Evolutionary conservation across 495 filamentous ascomycete genomes (phyloP), one percentile per base, ranked within the genome.

Genomic region (Aeminium ludgeri): DNA sequence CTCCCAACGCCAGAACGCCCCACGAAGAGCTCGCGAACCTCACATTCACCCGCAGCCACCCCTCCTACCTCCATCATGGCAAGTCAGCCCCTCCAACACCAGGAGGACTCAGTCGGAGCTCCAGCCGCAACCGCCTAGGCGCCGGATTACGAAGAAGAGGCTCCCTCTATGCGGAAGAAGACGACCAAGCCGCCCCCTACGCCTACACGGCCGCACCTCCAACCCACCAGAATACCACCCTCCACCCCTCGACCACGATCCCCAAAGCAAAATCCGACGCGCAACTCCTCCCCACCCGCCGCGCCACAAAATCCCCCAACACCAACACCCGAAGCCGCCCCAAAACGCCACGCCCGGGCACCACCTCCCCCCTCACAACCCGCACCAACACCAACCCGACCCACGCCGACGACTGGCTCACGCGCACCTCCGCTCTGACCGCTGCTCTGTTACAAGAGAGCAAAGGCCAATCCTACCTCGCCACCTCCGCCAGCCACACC

Each of bases 401-500:
- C 8, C 28, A 38, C 1, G 15, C 19, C 0, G 57, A 57, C 34
- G 55, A 58, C 36, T 63, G 60, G 60, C 40, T 63, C 16, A 48
- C 54, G 15, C 53, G 59, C 17, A 57, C 59, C 0, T 51, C 59
- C 12, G 51, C 58, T 10, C 51, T 50, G 1, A 59, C 59, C 16
- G 53, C 56, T 12, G 44, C 45, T 20, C 44, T 55, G 30, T 47
- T 55, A 30, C 45, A 58, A 31, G 59, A 61, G 40, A 45, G 46
- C 15, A 63, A 63, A 38, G 60, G 60, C 10, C 59, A 61, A 49
- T 48, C 52, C 12, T 63, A 59, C 59, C 49, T 60, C 0, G 52
- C 58, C n/a, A 41, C 52, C 37, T 43, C 57, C 15, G 51, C 50
- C 20, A 56, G 51, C 13, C 56, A 53, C 10, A 59, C 60, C 5